Evolutionary conservation across 208 protist genomes (phyloP).

Genomic region (Naegleria gruberi): DNA sequence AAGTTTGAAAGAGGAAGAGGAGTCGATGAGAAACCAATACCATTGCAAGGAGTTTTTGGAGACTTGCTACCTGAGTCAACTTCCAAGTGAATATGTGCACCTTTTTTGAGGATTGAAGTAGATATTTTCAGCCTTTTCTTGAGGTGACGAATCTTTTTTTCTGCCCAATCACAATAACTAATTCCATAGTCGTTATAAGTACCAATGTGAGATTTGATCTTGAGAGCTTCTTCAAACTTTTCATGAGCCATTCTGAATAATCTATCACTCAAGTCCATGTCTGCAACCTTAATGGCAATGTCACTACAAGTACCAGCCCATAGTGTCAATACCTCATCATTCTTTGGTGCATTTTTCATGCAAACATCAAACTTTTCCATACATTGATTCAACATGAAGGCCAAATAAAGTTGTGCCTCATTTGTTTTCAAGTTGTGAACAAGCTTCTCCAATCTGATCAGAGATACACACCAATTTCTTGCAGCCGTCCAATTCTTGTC

Average conservation of each 20-base stretch:
- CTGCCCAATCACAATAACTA: background rate
- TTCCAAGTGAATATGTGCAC: background rate
- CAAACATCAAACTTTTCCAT: background rate
- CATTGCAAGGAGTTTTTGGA: background rate
- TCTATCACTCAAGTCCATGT: background rate
- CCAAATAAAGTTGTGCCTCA: background rate
- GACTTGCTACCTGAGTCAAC: background rate
- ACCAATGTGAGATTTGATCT: constrained; percentile 9
- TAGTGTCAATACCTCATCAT: constrained; percentile 9
- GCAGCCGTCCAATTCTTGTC: constrained; percentile 12
- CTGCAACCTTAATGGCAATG: background rate
- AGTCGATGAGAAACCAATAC: background rate
- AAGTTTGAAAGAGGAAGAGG: background rate
- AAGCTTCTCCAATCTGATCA: constrained; percentile 14
- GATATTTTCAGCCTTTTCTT: background rate
- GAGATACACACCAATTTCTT: constrained; percentile 2
- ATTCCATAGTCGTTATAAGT: constrained; percentile 21
- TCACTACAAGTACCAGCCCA: background rate
- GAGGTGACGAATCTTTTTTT: background rate
- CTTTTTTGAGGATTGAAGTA: background rate
- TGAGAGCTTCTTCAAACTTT: constrained; percentile 8
- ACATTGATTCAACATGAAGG: background rate
- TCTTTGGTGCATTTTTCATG: background rate
- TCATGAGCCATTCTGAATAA: background rate
- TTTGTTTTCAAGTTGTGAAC: background rate